A percentile compares a stretch with the other conserved stretches of the same genome.
Conservation (phyloP, 345 rosid species). For the Durio zibethinus region DNA sequence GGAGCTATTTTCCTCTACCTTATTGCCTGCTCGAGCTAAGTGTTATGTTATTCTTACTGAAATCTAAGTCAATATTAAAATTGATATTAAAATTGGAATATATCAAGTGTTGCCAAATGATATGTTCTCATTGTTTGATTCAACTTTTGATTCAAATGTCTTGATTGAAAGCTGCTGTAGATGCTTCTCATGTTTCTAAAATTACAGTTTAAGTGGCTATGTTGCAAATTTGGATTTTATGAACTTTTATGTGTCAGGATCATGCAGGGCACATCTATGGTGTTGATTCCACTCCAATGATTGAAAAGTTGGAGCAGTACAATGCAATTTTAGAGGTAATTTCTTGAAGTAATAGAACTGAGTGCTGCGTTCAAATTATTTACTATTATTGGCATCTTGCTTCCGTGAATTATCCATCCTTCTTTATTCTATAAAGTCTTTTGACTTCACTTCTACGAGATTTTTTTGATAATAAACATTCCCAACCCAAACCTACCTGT, state of each 20-base stretch:
- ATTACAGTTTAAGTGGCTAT: not conserved
- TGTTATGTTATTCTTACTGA: not conserved
- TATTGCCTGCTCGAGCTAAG: not conserved
- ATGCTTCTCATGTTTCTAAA: not conserved
- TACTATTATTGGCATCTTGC: not conserved
- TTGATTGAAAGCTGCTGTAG: not conserved
- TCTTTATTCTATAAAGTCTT: not conserved
- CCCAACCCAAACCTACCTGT: not conserved
- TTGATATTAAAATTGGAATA: not conserved
- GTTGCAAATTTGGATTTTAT: conserved; percentile 10
- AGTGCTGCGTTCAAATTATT: not conserved
- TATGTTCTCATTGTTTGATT: not conserved
- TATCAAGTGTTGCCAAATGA: not conserved
- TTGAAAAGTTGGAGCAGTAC: conserved; percentile 84
- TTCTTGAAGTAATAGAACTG: conserved; percentile 16
- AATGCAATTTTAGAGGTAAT: conserved; percentile 68
- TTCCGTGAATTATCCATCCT: not conserved
- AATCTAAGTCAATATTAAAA: not conserved
- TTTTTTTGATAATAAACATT: not conserved
- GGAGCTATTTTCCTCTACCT: not conserved
- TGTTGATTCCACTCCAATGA: conserved; percentile 80
- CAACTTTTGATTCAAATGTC: not conserved
- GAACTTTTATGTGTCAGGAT: conserved; percentile 48
- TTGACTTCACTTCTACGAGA: not conserved
- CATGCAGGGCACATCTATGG: conserved; percentile 95